These are phyloP conservation scores for Aspergillus hancockii DNA, from an alignment of 495 filamentous ascomycete species.

Conservation along the genomic window DNA sequence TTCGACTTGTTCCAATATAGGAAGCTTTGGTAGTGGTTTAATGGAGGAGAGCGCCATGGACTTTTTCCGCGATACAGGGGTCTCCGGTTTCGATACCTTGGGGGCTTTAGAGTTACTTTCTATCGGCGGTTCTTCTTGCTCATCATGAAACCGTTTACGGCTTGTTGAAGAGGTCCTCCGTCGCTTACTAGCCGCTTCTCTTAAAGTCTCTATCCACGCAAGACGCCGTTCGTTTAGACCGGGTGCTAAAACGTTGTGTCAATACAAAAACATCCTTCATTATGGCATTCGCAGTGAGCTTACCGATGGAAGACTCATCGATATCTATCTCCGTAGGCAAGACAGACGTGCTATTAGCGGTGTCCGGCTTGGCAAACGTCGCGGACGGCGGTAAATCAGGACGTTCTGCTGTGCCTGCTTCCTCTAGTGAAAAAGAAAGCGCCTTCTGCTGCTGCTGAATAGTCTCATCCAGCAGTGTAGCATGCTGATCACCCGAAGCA, in stretches of 20 bases:
- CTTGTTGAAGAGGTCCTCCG: slow-evolving; percentile 19
- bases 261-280: not conserved
- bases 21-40: slow-evolving; percentile 41
- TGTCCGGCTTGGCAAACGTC: not conserved
- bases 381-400: not conserved
- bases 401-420: not conserved
- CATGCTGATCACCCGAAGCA: not conserved
- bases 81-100: slow-evolving; percentile 25
- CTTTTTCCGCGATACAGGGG: slow-evolving; percentile 20
- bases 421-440: not conserved
- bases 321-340: not conserved
- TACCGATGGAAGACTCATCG: not conserved
- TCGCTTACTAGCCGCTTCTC: slow-evolving; percentile 22
- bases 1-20: slow-evolving; percentile 37
- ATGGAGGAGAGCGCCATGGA: slow-evolving; percentile 38
- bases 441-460: not conserved
- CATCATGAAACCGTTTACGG: slow-evolving; percentile 30
- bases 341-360: not conserved
- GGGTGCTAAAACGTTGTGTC: slow-evolving; percentile 2
- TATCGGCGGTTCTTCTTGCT: slow-evolving; percentile 12
- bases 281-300: not conserved
- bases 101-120: slow-evolving; percentile 25
- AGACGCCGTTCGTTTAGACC: slow-evolving; percentile 16
- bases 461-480: not conserved
- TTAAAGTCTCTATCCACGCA: slow-evolving; percentile 26